phyloP scores from a whole-genome alignment of 2,329 filamentous ascomycete genomes.

The Aspergillus ustus region DNA sequence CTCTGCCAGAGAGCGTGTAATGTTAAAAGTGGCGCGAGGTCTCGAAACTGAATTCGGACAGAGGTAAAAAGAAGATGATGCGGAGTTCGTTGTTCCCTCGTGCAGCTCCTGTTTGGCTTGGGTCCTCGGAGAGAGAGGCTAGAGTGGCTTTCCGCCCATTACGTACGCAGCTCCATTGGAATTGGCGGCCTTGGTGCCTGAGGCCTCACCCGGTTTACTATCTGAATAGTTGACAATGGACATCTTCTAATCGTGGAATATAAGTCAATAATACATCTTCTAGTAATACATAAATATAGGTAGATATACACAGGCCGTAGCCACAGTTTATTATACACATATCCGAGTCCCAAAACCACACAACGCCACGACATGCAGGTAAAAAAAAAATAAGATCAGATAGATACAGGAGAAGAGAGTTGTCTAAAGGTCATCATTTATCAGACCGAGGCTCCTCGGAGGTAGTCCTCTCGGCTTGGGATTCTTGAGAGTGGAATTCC shows the following conservation, averaged over 20 bases:
- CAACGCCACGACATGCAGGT: conserved; percentile 25
- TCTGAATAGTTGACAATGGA: too few species aligned
- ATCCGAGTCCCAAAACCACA: not conserved
- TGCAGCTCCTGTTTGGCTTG: conserved; percentile 12
- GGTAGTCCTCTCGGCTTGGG: not conserved
- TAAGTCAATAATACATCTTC: not conserved
- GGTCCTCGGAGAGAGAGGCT: conserved; percentile 41
- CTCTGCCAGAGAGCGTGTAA: conserved; percentile 16
- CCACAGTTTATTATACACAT: not conserved
- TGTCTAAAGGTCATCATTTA: not conserved
- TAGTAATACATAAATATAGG: not conserved
- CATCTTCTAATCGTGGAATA: too few species aligned
- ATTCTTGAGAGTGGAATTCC: not conserved
- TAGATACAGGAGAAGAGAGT: not conserved
- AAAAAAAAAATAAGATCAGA: not conserved
- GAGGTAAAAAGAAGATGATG: conserved; percentile 16
- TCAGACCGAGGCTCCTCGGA: not conserved
- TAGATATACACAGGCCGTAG: conserved; percentile 4
- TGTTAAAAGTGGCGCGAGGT: not conserved
- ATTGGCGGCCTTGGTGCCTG: conserved; percentile 24
- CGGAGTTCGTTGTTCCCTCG: conserved; percentile 16
- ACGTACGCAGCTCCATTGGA: conserved; percentile 33
- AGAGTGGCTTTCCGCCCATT: conserved; percentile 42
- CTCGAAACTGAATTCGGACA: not conserved
- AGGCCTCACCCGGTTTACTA: not conserved